Evolutionary conservation across 805 yeast species (phyloP), one percentile per base, ranked within the genome.

Genomic region (Lipomyces starkeyi): DNA sequence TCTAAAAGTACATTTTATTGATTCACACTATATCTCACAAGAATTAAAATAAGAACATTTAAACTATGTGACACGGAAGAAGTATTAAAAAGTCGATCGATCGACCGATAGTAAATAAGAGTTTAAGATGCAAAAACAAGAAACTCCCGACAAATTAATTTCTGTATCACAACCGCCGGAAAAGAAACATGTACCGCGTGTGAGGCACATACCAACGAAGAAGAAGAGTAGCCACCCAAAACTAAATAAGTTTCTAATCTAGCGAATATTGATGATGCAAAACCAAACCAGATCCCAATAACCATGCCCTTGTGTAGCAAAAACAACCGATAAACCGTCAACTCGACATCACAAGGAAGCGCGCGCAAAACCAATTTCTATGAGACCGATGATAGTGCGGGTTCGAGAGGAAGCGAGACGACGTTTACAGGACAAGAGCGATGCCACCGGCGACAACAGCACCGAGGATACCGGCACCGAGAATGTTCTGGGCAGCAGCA

Each of bases 371-470:
- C 49, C 49, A 43, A 17, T 35, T 13, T 35, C 14, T 35, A 35
- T 13, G 14, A 37, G 43, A 37, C 43, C 6, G 43, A 13, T 43
- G 34, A 27, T 54, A 13, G 6, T 37, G 43, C 43, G 43, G 43
- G 43, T 9, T 37, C 17, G 17, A 37, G 1, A 3, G 14, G 17
- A 17, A 8, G 49, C 22, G 49, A 43, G 49, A 43, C n/a, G 40
- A 35, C 63, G 58, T 58, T 78, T 78, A 78, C 74, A 78, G 78
- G 68, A 78, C 75, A 34, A 78, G 76, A 63, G 80, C 80, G 67
- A 77, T 75, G 67, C 80, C 80, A 68, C 80, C 80, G 66, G 80
- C 80, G 71, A 78, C 80, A 71, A 78, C 79, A 67, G 80, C 80
- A 63, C 80, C 80, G 73, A 78, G 71, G 67, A 78, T 70, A 66